Percentiles rank a stretch among this genome's conserved stretches.
Conservation (phyloP, 2,329 filamentous ascomycete genomes). For the Kalmusia sp. region DNA sequence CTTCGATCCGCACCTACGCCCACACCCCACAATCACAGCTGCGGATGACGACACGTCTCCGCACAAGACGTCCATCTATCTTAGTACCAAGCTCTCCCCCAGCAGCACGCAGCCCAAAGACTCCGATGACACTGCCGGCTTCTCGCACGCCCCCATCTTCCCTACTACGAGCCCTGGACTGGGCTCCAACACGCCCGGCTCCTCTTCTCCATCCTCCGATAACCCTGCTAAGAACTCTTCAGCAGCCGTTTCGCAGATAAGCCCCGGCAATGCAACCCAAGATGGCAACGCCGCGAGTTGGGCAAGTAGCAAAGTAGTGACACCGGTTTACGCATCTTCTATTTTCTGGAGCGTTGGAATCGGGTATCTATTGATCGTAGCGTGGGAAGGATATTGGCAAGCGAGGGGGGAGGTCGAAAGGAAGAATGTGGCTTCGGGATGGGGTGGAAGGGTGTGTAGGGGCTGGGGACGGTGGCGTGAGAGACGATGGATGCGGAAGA, state of each 20-base stretch:
- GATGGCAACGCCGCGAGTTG: neutral
- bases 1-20: neutral
- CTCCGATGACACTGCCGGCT: no score
- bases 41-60: neutral
- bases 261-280: neutral
- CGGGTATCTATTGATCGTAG: neutral
- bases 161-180: no score
- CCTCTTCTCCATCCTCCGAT: neutral
- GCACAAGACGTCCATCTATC: neutral
- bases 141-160: no score
- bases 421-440: neutral
- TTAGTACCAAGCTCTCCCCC: no score
- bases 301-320: neutral
- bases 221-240: no score
- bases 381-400: conserved; percentile 2
- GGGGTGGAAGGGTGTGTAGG: neutral
- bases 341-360: neutral
- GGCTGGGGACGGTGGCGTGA: neutral
- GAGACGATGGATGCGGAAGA: no score
- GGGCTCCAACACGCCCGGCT: no score
- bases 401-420: conserved; percentile 3
- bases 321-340: neutral
- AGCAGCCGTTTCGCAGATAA: no score
- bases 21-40: neutral
- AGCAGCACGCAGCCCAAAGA: no score